These are phyloP conservation scores for Lyophyllum decastes DNA, from an alignment of 768 basidiomycete genomes.

Conservation along the genomic window DNA sequence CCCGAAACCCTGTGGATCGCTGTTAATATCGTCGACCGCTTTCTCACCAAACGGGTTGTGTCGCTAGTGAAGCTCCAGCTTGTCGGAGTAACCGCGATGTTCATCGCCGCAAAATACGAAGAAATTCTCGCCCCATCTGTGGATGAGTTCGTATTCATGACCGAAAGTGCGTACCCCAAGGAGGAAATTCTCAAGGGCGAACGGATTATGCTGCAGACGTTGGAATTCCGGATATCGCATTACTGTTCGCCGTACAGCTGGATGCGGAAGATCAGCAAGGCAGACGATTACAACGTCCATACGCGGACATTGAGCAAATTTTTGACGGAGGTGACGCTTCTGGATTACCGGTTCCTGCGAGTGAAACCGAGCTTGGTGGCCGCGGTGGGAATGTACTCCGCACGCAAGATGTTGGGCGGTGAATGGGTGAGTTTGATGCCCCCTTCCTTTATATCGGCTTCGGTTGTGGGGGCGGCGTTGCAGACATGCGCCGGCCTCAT, in stretches of 20 bases:
- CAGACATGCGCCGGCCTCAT: conserved; percentile 20
- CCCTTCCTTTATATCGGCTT: conserved; percentile 11
- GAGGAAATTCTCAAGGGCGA: conserved; percentile 99
- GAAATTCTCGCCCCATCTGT: conserved; percentile 97
- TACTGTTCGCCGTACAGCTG: conserved; percentile 99
- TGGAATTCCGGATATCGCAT: conserved; percentile 93
- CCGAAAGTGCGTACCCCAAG: conserved; percentile 89
- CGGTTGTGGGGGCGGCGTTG: conserved; percentile 5
- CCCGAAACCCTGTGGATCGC: conserved; percentile 99
- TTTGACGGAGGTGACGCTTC: conserved; percentile 91
- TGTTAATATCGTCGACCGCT: conserved; percentile 94
- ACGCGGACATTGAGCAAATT: conserved; percentile 98
- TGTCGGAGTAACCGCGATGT: conserved; percentile 98
- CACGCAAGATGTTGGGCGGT: conserved; percentile 90
- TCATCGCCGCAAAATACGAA: conserved; percentile 98
- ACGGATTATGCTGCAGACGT: conserved; percentile 90
- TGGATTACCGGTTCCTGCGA: conserved; percentile 90
- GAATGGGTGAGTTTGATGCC: conserved; percentile 80
- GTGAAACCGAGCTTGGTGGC: conserved; percentile 94
- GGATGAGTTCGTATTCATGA: conserved; percentile 99
- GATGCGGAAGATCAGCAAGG: conserved; percentile 98
- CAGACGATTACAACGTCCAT: conserved; percentile 98
- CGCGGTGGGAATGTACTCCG: conserved; percentile 96
- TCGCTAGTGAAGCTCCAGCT: conserved; percentile 91
- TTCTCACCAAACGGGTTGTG: conserved; percentile 86